Conservation (phyloP, 2,329 filamentous ascomycete species). For the Nemania sp. region DNA sequence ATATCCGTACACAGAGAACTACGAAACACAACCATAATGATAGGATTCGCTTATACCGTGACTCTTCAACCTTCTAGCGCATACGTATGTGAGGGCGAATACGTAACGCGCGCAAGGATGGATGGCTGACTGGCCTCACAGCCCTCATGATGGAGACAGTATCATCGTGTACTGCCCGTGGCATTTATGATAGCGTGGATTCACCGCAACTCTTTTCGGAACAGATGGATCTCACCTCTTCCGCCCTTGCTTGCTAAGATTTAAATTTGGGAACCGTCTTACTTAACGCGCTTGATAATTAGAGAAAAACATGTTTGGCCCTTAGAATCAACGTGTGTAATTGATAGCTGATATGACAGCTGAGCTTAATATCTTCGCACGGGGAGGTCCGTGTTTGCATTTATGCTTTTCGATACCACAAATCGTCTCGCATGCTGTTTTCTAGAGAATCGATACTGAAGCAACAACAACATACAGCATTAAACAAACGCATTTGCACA, state of each 20-base stretch:
- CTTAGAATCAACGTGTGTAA: neutral
- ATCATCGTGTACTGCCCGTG: neutral
- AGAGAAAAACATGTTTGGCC: neutral
- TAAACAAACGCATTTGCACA: neutral
- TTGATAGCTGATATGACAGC: neutral
- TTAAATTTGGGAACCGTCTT: neutral
- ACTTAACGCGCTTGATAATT: neutral
- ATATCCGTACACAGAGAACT: neutral
- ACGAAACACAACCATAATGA: neutral
- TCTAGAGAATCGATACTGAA: neutral
- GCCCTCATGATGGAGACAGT: conserved; percentile 19
- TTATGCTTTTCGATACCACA: conserved; percentile 5
- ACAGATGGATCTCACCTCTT: neutral
- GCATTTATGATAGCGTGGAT: neutral
- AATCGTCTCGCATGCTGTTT: neutral
- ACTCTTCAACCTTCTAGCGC: neutral
- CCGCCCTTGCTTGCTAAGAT: neutral
- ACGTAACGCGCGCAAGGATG: neutral
- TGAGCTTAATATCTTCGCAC: neutral
- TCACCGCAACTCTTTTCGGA: conserved; percentile 23
- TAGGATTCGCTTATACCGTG: neutral
- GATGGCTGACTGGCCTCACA: conserved; percentile 35
- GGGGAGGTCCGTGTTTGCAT: neutral
- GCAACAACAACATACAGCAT: neutral
- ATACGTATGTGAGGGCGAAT: neutral